These are phyloP conservation scores for Solanum hybrid DNA, from an alignment of 305 asterid species.

Conservation along the genomic window DNA sequence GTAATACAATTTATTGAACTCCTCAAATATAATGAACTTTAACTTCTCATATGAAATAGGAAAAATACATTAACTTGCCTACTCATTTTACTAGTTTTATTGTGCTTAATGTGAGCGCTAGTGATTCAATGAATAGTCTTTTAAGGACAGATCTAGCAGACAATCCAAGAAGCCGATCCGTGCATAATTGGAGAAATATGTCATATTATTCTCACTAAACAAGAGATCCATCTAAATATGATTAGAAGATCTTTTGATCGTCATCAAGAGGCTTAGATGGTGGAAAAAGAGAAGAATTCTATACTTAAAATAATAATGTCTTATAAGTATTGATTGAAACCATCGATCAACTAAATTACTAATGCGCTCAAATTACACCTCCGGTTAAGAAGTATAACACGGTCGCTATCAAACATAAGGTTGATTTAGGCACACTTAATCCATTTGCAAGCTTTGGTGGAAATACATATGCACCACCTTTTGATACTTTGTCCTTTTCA, in stretches of 20 bases:
- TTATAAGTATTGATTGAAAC: not conserved
- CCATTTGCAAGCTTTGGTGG: not conserved
- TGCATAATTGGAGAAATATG: not conserved
- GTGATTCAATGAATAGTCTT: not conserved
- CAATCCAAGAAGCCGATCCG: not conserved
- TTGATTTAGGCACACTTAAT: not conserved
- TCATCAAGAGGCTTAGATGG: not conserved
- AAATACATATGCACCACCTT: not conserved
- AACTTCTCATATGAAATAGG: not conserved
- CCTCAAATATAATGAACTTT: not conserved
- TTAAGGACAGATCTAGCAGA: not conserved
- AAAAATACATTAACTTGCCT: not conserved
- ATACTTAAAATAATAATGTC: not conserved
- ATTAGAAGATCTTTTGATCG: not conserved
- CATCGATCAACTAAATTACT: not conserved
- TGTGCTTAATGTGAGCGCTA: not conserved
- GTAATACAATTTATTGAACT: no score
- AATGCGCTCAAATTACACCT: not conserved
- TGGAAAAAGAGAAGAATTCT: not conserved
- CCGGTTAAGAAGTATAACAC: not conserved
- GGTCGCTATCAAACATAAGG: not conserved
- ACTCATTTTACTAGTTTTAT: not conserved
- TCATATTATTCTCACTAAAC: not conserved
- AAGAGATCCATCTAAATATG: not conserved
- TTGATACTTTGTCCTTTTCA: not conserved